A percentile compares a stretch with the other conserved stretches of the same genome.
phyloP scores from a whole-genome alignment of 2,329 filamentous ascomycete species.

The Phialophora macrospora region DNA sequence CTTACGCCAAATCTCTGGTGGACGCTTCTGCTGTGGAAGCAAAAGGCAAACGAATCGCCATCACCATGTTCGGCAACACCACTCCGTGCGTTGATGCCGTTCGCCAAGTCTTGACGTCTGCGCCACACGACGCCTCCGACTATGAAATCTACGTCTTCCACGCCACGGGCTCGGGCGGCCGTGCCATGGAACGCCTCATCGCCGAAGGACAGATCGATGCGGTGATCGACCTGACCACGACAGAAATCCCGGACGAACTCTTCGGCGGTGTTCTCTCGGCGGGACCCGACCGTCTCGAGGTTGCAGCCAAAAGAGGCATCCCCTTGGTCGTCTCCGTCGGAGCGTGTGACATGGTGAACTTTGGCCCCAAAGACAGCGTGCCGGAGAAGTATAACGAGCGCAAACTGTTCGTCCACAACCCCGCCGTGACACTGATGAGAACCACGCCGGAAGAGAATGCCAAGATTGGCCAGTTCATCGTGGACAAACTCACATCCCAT shows the following conservation, averaged over 20 bases:
- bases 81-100: conserved; percentile 67
- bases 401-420: conserved; percentile 68
- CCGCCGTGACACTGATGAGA: conserved; percentile 68
- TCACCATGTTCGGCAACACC: conserved; percentile 78
- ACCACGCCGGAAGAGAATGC: conserved; percentile 63
- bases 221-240: conserved; percentile 72
- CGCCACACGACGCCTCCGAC: conserved; percentile 38
- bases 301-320: conserved; percentile 62
- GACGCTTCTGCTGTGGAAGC: conserved; percentile 18
- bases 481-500: conserved; percentile 55
- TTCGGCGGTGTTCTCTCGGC: conserved; percentile 68
- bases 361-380: conserved; percentile 61
- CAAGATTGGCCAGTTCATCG: conserved; percentile 62
- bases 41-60: conserved; percentile 59
- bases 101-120: conserved; percentile 43
- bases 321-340: conserved; percentile 63
- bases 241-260: conserved; percentile 68
- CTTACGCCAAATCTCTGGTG: conserved; percentile 45
- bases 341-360: conserved; percentile 67
- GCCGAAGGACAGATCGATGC: conserved; percentile 64
- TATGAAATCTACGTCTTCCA: conserved; percentile 71
- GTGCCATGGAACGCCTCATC: conserved; percentile 70
- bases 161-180: conserved; percentile 70
- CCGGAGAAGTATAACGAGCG: conserved; percentile 60
- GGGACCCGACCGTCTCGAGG: conserved; percentile 61